Percentiles rank a stretch among this genome's conserved stretches.
These are phyloP conservation scores for Epichloe uncinata DNA, from an alignment of 2,329 filamentous ascomycete genomes.

Conservation along the genomic window DNA sequence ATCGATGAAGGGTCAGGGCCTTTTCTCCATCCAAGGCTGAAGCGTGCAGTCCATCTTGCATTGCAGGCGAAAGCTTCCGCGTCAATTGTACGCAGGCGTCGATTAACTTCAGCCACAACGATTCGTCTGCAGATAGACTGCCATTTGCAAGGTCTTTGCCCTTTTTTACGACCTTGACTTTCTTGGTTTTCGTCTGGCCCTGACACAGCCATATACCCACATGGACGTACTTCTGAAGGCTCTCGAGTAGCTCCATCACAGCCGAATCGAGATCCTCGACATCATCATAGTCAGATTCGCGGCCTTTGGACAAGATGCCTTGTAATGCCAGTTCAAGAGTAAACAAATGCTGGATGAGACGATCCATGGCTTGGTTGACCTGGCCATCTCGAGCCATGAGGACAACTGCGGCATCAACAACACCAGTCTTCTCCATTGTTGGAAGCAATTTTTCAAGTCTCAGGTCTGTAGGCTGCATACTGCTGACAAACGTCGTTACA, in stretches of 20 bases:
- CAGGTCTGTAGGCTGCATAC: slow-evolving; percentile 64
- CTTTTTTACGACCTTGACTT: slow-evolving; percentile 34
- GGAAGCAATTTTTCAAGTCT: slow-evolving; percentile 70
- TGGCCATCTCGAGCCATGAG: slow-evolving; percentile 83
- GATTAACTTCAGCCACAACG: slow-evolving; percentile 47
- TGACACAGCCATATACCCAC: slow-evolving; percentile 96
- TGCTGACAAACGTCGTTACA: slow-evolving; percentile 73
- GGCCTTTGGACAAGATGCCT: slow-evolving; percentile 53
- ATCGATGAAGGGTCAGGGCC: slow-evolving; percentile 55
- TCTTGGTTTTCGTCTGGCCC: slow-evolving; percentile 56
- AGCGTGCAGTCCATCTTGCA: slow-evolving; percentile 24
- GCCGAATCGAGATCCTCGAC: slow-evolving; percentile 42
- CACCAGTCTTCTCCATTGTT: slow-evolving; percentile 76
- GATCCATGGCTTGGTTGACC: slow-evolving; percentile 67
- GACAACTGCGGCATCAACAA: slow-evolving; percentile 84
- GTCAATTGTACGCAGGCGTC: slow-evolving; percentile 50
- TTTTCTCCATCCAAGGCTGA: slow-evolving; percentile 40
- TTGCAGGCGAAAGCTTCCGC: slow-evolving; percentile 44
- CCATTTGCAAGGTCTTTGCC: slow-evolving; percentile 31
- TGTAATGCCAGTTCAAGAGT: slow-evolving; percentile 68
- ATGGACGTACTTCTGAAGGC: slow-evolving; percentile 76
- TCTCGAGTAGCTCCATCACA: slow-evolving; percentile 59
- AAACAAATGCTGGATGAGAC: slow-evolving; percentile 67
- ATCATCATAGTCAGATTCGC: slow-evolving; percentile 44
- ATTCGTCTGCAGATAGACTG: slow-evolving; percentile 38